phyloP scores from a whole-genome alignment of 306 rosid species.

The Prunus fruticosa region DNA sequence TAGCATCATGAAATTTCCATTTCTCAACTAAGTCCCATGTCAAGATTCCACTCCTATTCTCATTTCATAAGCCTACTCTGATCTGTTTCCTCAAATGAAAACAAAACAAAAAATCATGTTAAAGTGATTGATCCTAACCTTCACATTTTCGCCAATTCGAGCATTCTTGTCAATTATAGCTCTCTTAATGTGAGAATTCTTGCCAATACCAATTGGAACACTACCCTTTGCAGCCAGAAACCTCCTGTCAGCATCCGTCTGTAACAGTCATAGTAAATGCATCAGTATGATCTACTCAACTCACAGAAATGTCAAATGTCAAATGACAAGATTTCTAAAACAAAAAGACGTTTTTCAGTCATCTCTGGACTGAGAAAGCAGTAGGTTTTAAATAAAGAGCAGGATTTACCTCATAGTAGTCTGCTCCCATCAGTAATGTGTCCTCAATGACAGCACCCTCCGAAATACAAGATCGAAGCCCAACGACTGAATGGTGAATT shows the following conservation, averaged over 20 bases:
- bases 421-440: constrained; percentile 94
- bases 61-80: too few relatives aligned
- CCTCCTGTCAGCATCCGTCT: constrained; percentile 90
- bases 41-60: too few relatives aligned
- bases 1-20: too few relatives aligned
- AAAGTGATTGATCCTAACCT: constrained; percentile 41
- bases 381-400: background rate
- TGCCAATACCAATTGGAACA: constrained; percentile 92
- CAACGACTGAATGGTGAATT: constrained; percentile 93
- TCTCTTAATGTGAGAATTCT: constrained; percentile 83
- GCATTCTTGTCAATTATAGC: constrained; percentile 99
- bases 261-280: constrained; percentile 9
- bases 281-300: background rate
- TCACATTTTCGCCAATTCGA: constrained; percentile 83
- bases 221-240: constrained; percentile 82
- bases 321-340: background rate
- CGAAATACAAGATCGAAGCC: constrained; percentile 89
- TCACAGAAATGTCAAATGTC: background rate
- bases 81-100: background rate
- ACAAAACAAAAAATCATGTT: background rate
- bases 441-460: constrained; percentile 98
- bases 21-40: too few relatives aligned
- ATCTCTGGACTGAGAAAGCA: constrained; percentile 5
- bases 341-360: background rate
- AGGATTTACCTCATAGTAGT: constrained; percentile 82